Base-by-base conservation (phyloP, 2,329 filamentous ascomycete species). In the Massarina eburnea region DNA sequence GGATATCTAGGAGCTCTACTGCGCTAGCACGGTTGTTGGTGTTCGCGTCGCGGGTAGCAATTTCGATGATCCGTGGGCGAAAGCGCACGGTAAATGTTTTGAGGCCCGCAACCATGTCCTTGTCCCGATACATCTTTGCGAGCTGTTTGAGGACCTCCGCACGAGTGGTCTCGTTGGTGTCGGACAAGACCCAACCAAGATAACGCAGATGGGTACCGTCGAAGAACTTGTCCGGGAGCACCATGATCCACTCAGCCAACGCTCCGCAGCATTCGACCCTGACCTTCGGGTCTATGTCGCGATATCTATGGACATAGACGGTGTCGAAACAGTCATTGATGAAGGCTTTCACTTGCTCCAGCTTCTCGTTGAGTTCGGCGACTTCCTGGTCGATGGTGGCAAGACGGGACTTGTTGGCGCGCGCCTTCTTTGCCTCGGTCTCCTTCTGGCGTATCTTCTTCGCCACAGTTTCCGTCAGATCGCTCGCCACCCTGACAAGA, bases 11-110 rank as follows among this genome's bases (percentile, higher is more conserved):
- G 32, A 96, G 80, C 42, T 89, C 83, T 38, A 99, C 87, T 8
- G 89, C 86, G 6, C 84, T 80, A 7, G 90, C 86, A 27, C 94
- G 85, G 22, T 97, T 90, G 41, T 80, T 80, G 12, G 87, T 76
- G 57, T 99, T 94, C 0, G 86, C 81, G 68, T 99, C 94, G 50
- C 84, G 82, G 6, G 87, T 89, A 1, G 91, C 91, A 76, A 99
- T 96, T 72, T 99, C 94, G 20, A 97, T 86, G 30, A 99, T 77
- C 21, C 94, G 84, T 5, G 85, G 78, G 39, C 91, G 82, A 70
- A 97, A 99, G 38, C 91, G 82, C 67, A 97, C 94, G 27, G 95
- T 96, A 61, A 97, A 99, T 48, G 91, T 89, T 46, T 90, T 88
- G 41, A 99, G 76, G 1, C 82, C 81, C 35, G 77, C 78, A 54